Base-by-base conservation (phyloP, 805 yeast genomes). In the Jamesozyma rosinii region DNA sequence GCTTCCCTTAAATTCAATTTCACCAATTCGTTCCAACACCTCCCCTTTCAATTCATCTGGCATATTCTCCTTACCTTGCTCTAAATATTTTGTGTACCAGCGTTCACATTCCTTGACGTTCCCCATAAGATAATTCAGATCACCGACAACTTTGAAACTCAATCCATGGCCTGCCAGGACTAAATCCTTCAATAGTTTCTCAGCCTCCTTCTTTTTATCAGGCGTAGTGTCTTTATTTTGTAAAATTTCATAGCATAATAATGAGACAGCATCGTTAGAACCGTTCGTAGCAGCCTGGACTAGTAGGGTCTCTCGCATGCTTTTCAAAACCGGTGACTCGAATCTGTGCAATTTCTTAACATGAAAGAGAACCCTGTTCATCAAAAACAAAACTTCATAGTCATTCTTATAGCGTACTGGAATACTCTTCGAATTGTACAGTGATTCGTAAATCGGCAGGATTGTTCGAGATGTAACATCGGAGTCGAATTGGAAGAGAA, bases 221-320 rank as follows among this genome's bases (percentile, higher is more conserved):
- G 44, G 37, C 10, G 63, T 56, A 0, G 68, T 45, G 19, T 39
- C 43, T 19, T 62, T 60, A 1, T 64, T 63, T 24, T 34, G 26
- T 24, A 84, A 61, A 1, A 84, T 77, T 39, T 80, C 78, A 50
- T 80, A 86, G 3, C 90, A 77, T 18, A 89, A 59, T 11, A 84
- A 66, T 0, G 90, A 69, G 19, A 88, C 75, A 0, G 96, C 95
- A 60, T 87, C 86, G 49, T 78, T 75, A 53, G 83, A 77, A 0
- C 96, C 95, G 54, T 77, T 54, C 53, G 84, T 94, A 0, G 95
- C 95, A 13, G 95, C 86, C 41, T 72, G 73, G 46, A 87, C 94
- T n/a, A 88, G 72, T 18, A 89, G 60, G 49, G 76, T 79, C 49
- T 79, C 76, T 56, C 88, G 95, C 30, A 86, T 40, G 3, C 21